phyloP scores from a whole-genome alignment of 257 asterid genomes.

The Buddleja alternifolia region DNA sequence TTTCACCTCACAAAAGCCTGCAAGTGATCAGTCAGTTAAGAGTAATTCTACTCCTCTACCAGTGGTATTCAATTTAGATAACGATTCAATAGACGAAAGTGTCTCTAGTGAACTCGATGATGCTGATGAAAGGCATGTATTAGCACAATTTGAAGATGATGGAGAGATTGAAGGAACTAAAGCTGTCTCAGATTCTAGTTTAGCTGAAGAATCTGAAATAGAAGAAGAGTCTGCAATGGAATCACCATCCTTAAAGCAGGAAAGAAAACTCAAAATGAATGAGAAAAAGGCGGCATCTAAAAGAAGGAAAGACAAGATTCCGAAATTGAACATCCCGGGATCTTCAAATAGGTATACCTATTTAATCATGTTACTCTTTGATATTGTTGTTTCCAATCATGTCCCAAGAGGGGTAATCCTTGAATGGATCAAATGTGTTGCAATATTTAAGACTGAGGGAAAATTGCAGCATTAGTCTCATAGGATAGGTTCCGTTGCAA shows the following conservation, averaged over 20 bases:
- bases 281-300: slow-evolving; percentile 49
- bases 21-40: slow-evolving; percentile 28
- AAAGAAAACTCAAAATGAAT: slow-evolving; percentile 34
- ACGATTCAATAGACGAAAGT: slow-evolving; percentile 34
- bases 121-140: slow-evolving; percentile 33
- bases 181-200: slow-evolving; percentile 19
- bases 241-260: slow-evolving; percentile 37
- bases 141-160: slow-evolving; percentile 32
- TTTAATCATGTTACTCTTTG: not conserved
- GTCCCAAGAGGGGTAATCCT: not conserved
- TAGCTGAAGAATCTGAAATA: slow-evolving; percentile 29
- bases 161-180: slow-evolving; percentile 30
- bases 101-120: slow-evolving; percentile 24
- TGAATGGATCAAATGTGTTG: no score
- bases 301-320: slow-evolving; percentile 45
- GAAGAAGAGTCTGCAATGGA: slow-evolving; percentile 32
- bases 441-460: no score
- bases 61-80: slow-evolving; percentile 17
- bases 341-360: slow-evolving; percentile 70
- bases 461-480: no score
- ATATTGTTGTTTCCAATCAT: not conserved
- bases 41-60: slow-evolving; percentile 17
- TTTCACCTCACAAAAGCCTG: slow-evolving; percentile 32
- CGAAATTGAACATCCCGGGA: slow-evolving; percentile 66
- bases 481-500: no score